Evolutionary conservation across 2,329 filamentous ascomycete species (phyloP), one percentile per base, ranked within the genome.

Genomic region (Dothideomycetidae sp.): DNA sequence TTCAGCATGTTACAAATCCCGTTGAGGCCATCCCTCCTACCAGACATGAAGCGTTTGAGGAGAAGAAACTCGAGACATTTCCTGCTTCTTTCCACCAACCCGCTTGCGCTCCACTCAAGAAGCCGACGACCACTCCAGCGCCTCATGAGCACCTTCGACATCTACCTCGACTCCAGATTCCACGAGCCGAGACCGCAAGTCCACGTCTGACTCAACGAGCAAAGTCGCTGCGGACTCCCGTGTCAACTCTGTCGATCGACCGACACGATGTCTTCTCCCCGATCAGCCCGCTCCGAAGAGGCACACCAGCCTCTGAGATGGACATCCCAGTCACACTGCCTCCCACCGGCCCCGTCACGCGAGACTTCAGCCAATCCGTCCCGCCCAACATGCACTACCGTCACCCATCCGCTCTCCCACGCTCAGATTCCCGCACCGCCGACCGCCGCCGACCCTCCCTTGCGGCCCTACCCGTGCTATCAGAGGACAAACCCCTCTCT

Each of bases 351-450:
- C 81, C 81, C 5, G 67, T 93, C 19, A 69, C 78, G 31, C 79
- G 88, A 35, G 79, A 90, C 51, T 66, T 69, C 32, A 93, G 84
- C 16, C 84, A 93, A 57, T 94, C 86, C 4, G 88, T 94, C 0
- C 88, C 88, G 30, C 88, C 88, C 5, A 78, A 93, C 60, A 93
- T 94, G 85, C 78, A 75, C 54, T 93, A 80, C 64, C 62, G 63
- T 16, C 63, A 69, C 29, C 65, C 66, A 34, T 23, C 29, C 29
- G 28, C 28, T 7, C 46, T 51, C 23, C 18, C 38, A 15, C 50
- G 52, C 18, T 53, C 52, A 4, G 46, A 50, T 17, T 53, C 51
- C 4, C 66, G 70, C 32, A 53, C 54, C 14, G 46, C 50, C 5
- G 62, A 60, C 47, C 59, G 77, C 37, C 73, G 78, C 2, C n/a